phyloP scores from a whole-genome alignment of 129 eudicot genomes.

The Helianthus annuus region HanXRQr2.0-SUNRISE NC_035440.2:68158139-68158638 shows the following conservation, averaged over 20 bases:
- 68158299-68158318: constrained; percentile 94
- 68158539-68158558: constrained; percentile 84
- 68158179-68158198: not conserved
- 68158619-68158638: not conserved
- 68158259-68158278: constrained; percentile 77
- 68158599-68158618: constrained; percentile 51
- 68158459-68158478: constrained; percentile 7
- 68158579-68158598: constrained; percentile 88
- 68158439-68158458: not conserved
- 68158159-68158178: not conserved
- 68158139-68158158: not conserved
- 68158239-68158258: not conserved
- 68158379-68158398: constrained; percentile 82
- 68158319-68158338: constrained; percentile 96
- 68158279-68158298: constrained; percentile 95
- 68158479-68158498: constrained; percentile 94
- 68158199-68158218: not conserved
- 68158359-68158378: constrained; percentile 84
- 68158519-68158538: constrained; percentile 95
- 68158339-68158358: constrained; percentile 90
- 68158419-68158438: constrained; percentile 16
- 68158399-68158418: constrained; percentile 82
- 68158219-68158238: not conserved
- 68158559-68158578: constrained; percentile 83
- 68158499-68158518: constrained; percentile 73